phyloP scores from a whole-genome alignment of 2,329 filamentous ascomycete species.

The Ceratocystis ficicola region DNA sequence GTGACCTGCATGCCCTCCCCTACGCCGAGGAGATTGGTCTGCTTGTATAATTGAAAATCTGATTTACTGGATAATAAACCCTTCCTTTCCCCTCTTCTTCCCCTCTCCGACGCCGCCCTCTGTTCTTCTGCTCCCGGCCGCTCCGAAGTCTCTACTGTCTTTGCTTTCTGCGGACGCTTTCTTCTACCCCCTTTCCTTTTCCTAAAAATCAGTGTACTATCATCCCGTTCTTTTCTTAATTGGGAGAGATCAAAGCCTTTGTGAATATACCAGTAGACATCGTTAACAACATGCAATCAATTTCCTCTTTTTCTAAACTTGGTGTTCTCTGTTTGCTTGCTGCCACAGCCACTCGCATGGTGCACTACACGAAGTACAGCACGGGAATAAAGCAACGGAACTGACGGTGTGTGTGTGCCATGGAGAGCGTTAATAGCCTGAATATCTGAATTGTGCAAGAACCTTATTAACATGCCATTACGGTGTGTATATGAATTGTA shows the following conservation, averaged over 20 bases:
- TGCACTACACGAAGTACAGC: too few species aligned
- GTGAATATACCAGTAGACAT: constrained; percentile 39
- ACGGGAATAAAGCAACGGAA: too few species aligned
- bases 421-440: too few species aligned
- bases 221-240: constrained; percentile 22
- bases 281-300: constrained; percentile 19
- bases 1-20: constrained; percentile 81
- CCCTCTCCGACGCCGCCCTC: neutral
- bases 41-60: constrained; percentile 58
- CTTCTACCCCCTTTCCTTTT: neutral
- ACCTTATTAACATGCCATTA: too few species aligned
- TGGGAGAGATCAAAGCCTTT: constrained; percentile 29
- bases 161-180: neutral
- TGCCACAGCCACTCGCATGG: too few species aligned
- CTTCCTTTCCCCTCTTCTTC: neutral
- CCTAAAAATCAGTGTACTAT: constrained; percentile 24
- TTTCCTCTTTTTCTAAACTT: constrained; percentile 1
- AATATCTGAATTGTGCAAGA: too few species aligned
- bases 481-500: too few species aligned
- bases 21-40: constrained; percentile 91
- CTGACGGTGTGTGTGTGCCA: too few species aligned
- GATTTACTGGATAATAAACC: constrained; percentile 21
- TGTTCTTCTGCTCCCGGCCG: neutral
- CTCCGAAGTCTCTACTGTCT: neutral
- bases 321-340: neutral